Evolutionary conservation across 352 stramenopile species (phyloP), one percentile per base, ranked within the genome.

Genomic region (Phytophthora fragariaefolia): DNA sequence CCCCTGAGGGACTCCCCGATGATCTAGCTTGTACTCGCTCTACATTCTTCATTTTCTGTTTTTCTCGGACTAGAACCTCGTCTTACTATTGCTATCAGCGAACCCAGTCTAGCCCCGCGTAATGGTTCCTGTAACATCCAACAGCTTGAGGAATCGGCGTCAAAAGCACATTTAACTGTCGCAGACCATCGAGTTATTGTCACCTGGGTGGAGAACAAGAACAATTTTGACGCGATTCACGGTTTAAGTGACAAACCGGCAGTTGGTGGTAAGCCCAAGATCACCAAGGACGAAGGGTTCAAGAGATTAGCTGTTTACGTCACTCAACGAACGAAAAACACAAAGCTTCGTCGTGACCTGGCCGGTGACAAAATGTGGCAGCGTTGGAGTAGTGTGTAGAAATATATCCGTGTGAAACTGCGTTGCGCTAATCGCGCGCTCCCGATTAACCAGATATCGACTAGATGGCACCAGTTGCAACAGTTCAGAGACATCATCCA

Each of bases 131-230:
- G 18, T 27, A 27, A 13, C 5, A 13, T 27, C 15, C n/a, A 27
- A 26, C 4, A 48, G 8, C 8, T 27, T 26, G 43, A 32, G 4
- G 23, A 50, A 4, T 18, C 7, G 20, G 43, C 20, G 20, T 32
- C 43, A 32, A 30, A 13, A 18, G 61, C 18, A 5, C 61, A 69
- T 27, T 9, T 69, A 6, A 51, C 42, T 13, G 15, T 18, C 10
- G 36, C 64, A 22, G 47, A 65, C 28, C 65, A 69, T 18, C 50
- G 36, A 23, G 20, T 69, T 46, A 15, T 73, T 9, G 52, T 73
- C 4, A 68, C 24, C 43, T 74, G 59, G 66, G 66, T 74, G 59
- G 59, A 74, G 28, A 46, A 66, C 6, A 26, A 32, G 20, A 18
- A 46, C 2, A 69, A 74, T n/a, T 69, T 67, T 10, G 2, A 43